These are phyloP conservation scores for Cladosporium sp. DNA, from an alignment of 2,329 filamentous ascomycete species.

Conservation along the genomic window DNA sequence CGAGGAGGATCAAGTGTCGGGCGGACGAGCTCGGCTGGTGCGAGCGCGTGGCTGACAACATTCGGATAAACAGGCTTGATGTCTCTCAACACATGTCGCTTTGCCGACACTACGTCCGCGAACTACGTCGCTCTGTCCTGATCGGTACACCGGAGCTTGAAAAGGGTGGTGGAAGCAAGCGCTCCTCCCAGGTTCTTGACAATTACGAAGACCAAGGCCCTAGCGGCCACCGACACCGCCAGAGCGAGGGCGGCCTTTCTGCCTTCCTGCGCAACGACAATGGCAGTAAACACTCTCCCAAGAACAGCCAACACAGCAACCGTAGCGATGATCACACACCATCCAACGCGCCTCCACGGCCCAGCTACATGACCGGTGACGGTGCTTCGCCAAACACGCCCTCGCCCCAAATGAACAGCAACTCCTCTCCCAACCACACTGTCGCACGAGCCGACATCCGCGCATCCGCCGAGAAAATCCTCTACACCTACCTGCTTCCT, in stretches of 20 bases:
- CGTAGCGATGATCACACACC: constrained; percentile 30
- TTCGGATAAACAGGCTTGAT: constrained; percentile 68
- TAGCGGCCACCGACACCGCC: constrained; percentile 21
- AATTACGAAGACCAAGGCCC: constrained; percentile 45
- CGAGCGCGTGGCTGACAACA: neutral
- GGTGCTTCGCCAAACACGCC: constrained; percentile 35
- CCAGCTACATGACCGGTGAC: constrained; percentile 56
- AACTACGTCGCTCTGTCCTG: constrained; percentile 86
- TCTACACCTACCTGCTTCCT: constrained; percentile 94
- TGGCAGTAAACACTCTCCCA: constrained; percentile 42
- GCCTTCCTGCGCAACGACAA: constrained; percentile 68
- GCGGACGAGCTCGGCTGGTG: neutral
- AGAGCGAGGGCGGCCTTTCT: constrained; percentile 66
- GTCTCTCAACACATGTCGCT: constrained; percentile 98
- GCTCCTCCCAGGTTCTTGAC: constrained; percentile 74
- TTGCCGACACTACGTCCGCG: constrained; percentile 93
- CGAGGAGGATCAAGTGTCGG: neutral
- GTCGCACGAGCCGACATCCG: constrained; percentile 87
- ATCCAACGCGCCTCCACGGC: constrained; percentile 46
- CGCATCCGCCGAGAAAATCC: constrained; percentile 91
- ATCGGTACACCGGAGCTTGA: constrained; percentile 89
- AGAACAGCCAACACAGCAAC: constrained; percentile 42
- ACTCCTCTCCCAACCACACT: constrained; percentile 75
- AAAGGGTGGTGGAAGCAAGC: constrained; percentile 69
- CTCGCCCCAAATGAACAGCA: constrained; percentile 53